Conservation (phyloP, 257 asterid genomes). For the Solanum paucissectum region DNA sequence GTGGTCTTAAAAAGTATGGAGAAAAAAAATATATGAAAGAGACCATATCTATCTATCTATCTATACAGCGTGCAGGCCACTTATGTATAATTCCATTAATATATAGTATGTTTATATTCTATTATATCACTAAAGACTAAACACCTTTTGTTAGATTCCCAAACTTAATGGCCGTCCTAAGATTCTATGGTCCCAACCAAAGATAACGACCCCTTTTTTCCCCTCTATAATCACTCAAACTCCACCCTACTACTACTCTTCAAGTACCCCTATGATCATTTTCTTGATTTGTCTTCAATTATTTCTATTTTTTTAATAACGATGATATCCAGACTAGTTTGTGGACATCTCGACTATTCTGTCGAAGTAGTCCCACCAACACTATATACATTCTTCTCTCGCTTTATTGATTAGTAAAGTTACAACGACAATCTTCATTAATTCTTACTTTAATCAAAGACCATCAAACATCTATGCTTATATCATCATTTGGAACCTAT, state of each 20-base stretch:
- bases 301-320: too few relatives aligned
- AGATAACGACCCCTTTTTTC: conserved; percentile 27
- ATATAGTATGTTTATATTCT: background rate
- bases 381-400: background rate
- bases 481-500: conserved; percentile 27
- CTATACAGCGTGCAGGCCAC: conserved; percentile 35
- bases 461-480: conserved; percentile 3
- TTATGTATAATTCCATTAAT: conserved; percentile 3
- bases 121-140: conserved; percentile 30
- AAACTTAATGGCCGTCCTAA: conserved; percentile 62
- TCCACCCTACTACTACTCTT: background rate
- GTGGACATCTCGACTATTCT: background rate
- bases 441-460: background rate
- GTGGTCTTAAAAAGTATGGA: background rate
- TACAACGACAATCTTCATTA: background rate
- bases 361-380: background rate
- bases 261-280: background rate
- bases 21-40: background rate
- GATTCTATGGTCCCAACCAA: conserved; percentile 58
- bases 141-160: conserved; percentile 41
- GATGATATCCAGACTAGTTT: background rate
- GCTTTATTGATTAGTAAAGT: background rate
- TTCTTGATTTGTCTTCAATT: background rate
- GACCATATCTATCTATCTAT: background rate
- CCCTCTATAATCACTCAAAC: background rate